Percentiles rank a stretch among this genome's conserved stretches.
Conservation (phyloP, 192 early-diverging fungal genomes). For the Gamsiella multidivaricata region DNA sequence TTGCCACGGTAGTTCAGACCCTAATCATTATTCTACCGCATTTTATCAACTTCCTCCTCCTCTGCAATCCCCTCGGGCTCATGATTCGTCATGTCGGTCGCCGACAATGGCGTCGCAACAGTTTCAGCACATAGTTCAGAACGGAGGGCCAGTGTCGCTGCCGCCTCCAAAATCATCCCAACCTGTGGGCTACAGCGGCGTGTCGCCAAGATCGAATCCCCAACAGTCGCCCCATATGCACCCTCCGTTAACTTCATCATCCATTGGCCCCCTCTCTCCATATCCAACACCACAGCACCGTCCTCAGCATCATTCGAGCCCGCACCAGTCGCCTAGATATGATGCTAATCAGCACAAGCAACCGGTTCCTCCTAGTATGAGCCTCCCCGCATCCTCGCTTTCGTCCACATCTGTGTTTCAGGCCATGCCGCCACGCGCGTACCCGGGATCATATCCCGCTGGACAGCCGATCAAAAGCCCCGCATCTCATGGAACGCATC, state of each 20-base stretch:
- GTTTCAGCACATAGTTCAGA: neutral
- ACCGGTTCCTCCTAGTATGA: constrained; percentile 24
- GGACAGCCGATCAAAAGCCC: neutral
- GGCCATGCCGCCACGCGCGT: constrained; percentile 12
- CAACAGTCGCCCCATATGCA: constrained; percentile 26
- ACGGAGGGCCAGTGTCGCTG: neutral
- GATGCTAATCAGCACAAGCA: constrained; percentile 20
- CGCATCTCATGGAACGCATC: neutral
- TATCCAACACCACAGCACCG: constrained; percentile 50
- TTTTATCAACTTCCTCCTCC: constrained; percentile 53
- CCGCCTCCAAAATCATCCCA: constrained; percentile 10
- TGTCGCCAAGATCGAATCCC: constrained; percentile 40
- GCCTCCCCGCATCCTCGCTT: constrained; percentile 30
- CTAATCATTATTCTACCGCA: constrained; percentile 27
- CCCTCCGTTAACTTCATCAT: constrained; percentile 17
- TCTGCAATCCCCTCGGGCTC: constrained; percentile 20
- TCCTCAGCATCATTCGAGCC: constrained; percentile 41
- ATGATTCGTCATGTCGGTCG: constrained; percentile 8
- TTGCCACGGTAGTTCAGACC: constrained; percentile 19
- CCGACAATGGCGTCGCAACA: constrained; percentile 31
- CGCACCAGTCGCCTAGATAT: constrained; percentile 25
- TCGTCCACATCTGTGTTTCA: constrained; percentile 33
- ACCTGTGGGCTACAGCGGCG: constrained; percentile 2
- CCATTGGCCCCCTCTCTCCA: constrained; percentile 31
- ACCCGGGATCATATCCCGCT: constrained; percentile 1